Conservation (phyloP, 805 yeast genomes). For the Starmerella sp. region DNA sequence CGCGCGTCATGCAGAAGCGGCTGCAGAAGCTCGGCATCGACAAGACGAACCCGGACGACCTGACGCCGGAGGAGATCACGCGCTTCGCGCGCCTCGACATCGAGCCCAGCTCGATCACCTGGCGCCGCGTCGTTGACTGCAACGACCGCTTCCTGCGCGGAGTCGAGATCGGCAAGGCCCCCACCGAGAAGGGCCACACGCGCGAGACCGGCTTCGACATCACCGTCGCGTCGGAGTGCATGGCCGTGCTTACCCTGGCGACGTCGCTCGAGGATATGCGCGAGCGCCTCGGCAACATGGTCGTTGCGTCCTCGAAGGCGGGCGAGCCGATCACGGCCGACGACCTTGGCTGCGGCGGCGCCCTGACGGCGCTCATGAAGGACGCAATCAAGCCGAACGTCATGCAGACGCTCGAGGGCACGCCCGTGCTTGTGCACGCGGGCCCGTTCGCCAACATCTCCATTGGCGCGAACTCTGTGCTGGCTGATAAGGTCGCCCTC, state of each 20-base stretch:
- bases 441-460: slow-evolving; percentile 98
- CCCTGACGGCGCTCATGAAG: slow-evolving; percentile 83
- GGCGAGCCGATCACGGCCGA: slow-evolving; percentile 87
- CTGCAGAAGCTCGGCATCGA: slow-evolving; percentile 68
- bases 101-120: slow-evolving; percentile 80
- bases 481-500: slow-evolving; percentile 87
- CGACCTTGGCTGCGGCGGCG: slow-evolving; percentile 93
- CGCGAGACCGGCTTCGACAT: slow-evolving; percentile 90
- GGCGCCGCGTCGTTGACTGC: slow-evolving; percentile 88
- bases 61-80: slow-evolving; percentile 63
- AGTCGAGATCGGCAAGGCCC: slow-evolving; percentile 80
- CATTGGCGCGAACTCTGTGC: slow-evolving; percentile 89
- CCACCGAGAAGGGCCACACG: slow-evolving; percentile 81
- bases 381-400: slow-evolving; percentile 93
- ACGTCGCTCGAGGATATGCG: slow-evolving; percentile 73
- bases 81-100: slow-evolving; percentile 75
- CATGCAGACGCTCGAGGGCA: slow-evolving; percentile 96
- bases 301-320: slow-evolving; percentile 63
- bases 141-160: slow-evolving; percentile 87
- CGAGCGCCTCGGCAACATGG: slow-evolving; percentile 76
- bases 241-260: slow-evolving; percentile 88
- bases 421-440: slow-evolving; percentile 95
- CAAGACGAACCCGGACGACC: slow-evolving; percentile 57
- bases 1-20: slow-evolving; percentile 68
- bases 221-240: slow-evolving; percentile 89